These are phyloP conservation scores for Plantago major DNA, from an alignment of 257 asterid species.

Conservation along the genomic window DNA sequence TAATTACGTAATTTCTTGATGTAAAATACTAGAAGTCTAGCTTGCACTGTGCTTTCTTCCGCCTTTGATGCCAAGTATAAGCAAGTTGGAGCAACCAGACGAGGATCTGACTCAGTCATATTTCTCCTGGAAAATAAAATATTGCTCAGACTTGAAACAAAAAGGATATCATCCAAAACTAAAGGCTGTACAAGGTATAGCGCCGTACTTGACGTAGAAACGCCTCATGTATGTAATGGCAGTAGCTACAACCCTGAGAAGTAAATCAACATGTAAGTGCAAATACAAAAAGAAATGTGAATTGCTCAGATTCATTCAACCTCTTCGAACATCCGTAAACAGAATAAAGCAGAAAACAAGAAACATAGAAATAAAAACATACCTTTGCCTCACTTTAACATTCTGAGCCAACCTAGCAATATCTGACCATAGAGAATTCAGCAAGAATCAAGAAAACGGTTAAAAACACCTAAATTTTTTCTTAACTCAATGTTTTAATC, in stretches of 20 bases:
- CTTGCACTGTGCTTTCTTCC: slow-evolving; percentile 96
- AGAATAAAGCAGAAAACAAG: background rate
- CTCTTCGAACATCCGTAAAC: background rate
- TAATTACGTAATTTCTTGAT: slow-evolving; percentile 71
- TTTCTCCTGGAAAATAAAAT: slow-evolving; percentile 54
- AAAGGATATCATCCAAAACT: background rate
- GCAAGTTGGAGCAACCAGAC: slow-evolving; percentile 90
- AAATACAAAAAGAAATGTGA: slow-evolving; percentile 2
- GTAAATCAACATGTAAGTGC: slow-evolving; percentile 22
- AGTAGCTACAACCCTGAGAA: slow-evolving; percentile 94
- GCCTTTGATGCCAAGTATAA: slow-evolving; percentile 96
- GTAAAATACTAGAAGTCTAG: slow-evolving; percentile 75
- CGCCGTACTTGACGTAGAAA: slow-evolving; percentile 61
- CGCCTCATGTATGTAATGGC: slow-evolving; percentile 95
- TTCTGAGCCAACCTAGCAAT: slow-evolving; percentile 79
- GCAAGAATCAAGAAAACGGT: background rate
- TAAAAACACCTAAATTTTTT: too few relatives aligned
- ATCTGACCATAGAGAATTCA: slow-evolving; percentile 33
- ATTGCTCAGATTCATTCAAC: background rate
- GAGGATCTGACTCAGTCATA: slow-evolving; percentile 89
- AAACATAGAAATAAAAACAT: slow-evolving; percentile 9
- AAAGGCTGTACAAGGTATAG: slow-evolving; percentile 1
- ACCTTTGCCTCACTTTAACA: slow-evolving; percentile 97
- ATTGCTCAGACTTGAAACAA: background rate
- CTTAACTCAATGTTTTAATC: too few relatives aligned